Conservation (phyloP, 345 rosid species). For the Acer yangbiense region DNA sequence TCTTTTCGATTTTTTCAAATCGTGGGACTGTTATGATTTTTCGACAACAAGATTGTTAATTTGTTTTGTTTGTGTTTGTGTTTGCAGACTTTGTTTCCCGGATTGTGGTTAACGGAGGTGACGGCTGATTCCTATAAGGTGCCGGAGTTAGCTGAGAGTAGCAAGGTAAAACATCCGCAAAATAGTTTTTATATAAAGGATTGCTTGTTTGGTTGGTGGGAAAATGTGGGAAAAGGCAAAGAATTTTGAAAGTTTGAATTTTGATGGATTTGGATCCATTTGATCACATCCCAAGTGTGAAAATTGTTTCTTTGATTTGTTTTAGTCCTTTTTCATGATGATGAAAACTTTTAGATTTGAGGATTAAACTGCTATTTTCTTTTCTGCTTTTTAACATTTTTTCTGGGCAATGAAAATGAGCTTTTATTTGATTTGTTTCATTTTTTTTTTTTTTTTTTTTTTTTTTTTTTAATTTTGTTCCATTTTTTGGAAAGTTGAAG, state of each 20-base stretch:
- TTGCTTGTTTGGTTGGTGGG: slow-evolving; percentile 9
- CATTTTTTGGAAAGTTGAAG: neutral
- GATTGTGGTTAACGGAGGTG: slow-evolving; percentile 68
- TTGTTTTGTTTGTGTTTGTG: neutral
- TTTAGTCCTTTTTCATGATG: neutral
- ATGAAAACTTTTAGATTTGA: neutral
- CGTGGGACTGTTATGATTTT: neutral
- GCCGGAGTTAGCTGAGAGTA: slow-evolving; percentile 49
- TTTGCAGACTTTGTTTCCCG: slow-evolving; percentile 66
- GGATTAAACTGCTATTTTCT: neutral
- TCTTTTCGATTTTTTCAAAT: neutral
- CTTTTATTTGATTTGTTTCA: neutral
- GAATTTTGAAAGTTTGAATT: slow-evolving; percentile 5
- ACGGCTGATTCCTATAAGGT: slow-evolving; percentile 65
- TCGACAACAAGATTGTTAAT: neutral
- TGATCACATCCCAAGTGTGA: neutral
- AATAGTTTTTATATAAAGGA: too few species aligned
- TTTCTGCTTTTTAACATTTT: neutral
- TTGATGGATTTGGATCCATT: neutral
- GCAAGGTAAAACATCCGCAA: slow-evolving; percentile 44
- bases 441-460: neutral
- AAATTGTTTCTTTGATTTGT: neutral
- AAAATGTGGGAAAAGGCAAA: neutral
- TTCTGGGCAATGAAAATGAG: neutral
- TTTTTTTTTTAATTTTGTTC: neutral